Base-by-base conservation (phyloP, 1,284 basidiomycete genomes). In the Chondrostereum purpureum region DNA sequence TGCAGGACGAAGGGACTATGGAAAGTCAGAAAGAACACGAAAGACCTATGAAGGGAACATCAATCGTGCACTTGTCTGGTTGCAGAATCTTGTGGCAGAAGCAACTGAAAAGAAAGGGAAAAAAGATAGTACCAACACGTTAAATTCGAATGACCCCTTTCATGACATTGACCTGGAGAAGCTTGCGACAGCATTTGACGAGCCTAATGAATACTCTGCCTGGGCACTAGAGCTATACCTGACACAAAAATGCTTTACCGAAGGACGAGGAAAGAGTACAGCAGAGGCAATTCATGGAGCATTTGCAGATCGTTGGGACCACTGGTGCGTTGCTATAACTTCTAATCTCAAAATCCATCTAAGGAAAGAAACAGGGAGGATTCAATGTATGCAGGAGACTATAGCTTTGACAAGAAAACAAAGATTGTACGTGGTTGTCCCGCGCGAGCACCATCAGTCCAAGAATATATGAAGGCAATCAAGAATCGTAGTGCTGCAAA, bases 311-410 rank as follows among this genome's bases (percentile, higher is more conserved):
- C 49, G 53, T 22, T 64, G 59, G 57, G 58, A 61, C 42, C 50
- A 46, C 1, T n/a, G n/a, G n/a, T n/a, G n/a, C n/a, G n/a, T n/a
- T n/a, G n/a, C 55, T 60, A 59, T 63, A 39, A 53, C 58, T 43
- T 6, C 18, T 39, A 17, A 16, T 42, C 3, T 24, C 27, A 19
- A 16, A 45, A 23, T 12, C 8, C 21, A 13, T 18, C 11, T 44
- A 61, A 59, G 50, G 51, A 50, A 27, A 55, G 51, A 1, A 50
- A 49, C 12, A n/a, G n/a, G n/a, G n/a, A n/a, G n/a, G n/a, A n/a
- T n/a, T n/a, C n/a, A n/a, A 53, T 47, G 18, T 63, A 57, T 38
- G 44, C 49, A 14, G 59, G 57, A 0, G 11, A 35, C 16, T 65
- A 59, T 43, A 23, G 19, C 1, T 52, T 50, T 24, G 47, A 62